phyloP scores from a whole-genome alignment of 768 basidiomycete species.

The Hericium alpestre region DNA sequence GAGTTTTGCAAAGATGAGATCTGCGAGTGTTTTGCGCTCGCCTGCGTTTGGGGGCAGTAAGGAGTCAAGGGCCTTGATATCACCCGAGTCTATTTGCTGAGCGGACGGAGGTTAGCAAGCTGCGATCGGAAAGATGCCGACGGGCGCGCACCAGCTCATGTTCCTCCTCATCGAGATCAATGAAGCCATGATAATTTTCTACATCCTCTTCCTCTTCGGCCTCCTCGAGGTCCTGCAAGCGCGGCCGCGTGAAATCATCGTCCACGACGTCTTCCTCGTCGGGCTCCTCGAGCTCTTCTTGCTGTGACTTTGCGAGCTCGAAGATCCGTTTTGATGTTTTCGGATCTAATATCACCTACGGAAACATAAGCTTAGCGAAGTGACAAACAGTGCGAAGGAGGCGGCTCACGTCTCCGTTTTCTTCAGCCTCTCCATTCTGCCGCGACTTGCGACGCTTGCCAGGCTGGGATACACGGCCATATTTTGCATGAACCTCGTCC shows the following conservation, averaged over 20 bases:
- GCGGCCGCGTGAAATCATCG: slow-evolving; percentile 17
- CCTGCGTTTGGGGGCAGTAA: slow-evolving; percentile 66
- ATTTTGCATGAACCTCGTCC: slow-evolving; percentile 68
- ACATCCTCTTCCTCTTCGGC: slow-evolving; percentile 50
- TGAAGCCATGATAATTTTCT: slow-evolving; percentile 31
- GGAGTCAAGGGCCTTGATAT: slow-evolving; percentile 77
- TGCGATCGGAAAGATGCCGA: neutral
- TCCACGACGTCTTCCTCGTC: slow-evolving; percentile 25
- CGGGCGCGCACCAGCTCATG: slow-evolving; percentile 37
- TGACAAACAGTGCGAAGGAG: neutral
- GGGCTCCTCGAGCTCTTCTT: slow-evolving; percentile 70
- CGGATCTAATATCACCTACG: slow-evolving; percentile 61
- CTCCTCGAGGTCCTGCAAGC: slow-evolving; percentile 17
- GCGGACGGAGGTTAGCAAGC: neutral
- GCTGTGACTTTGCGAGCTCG: slow-evolving; percentile 85
- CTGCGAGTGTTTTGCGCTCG: slow-evolving; percentile 81
- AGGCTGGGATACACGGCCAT: slow-evolving; percentile 66
- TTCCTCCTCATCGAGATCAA: slow-evolving; percentile 30
- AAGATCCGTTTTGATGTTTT: slow-evolving; percentile 83
- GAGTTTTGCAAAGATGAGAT: slow-evolving; percentile 93
- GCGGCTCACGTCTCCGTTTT: slow-evolving; percentile 27
- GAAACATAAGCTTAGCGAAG: neutral
- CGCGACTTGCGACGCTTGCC: slow-evolving; percentile 63
- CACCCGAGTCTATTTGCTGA: slow-evolving; percentile 84
- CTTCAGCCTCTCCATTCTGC: slow-evolving; percentile 37